Conservation (phyloP, 139 green algal genomes). For the Chlamydomonas sphaeroides region DNA sequence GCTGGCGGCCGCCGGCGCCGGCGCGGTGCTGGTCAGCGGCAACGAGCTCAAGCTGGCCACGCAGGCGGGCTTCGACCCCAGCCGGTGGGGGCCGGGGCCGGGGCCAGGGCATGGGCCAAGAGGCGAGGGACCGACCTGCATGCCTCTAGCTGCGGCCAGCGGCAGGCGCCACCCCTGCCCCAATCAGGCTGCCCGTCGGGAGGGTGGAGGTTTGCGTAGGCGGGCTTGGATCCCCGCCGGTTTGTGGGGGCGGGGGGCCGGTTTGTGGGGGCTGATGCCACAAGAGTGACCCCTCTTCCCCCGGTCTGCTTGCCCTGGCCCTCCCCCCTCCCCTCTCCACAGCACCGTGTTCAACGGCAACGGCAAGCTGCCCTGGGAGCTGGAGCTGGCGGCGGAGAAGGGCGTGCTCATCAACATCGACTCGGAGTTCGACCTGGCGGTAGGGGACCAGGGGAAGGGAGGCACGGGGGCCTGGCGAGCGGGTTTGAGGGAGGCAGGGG, state of each 20-base stretch:
- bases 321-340: not conserved
- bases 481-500: too few species aligned
- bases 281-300: too few species aligned
- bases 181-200: too few species aligned
- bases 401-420: constrained; percentile 96
- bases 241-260: too few species aligned
- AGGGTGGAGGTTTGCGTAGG: too few species aligned
- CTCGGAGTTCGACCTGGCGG: constrained; percentile 95
- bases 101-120: too few species aligned
- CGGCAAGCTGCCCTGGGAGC: constrained; percentile 94
- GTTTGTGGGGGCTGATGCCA: too few species aligned
- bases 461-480: constrained; percentile 29
- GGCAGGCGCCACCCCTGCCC: too few species aligned
- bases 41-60: constrained; percentile 94
- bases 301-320: too few species aligned
- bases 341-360: constrained; percentile 91
- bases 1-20: constrained; percentile 69
- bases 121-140: not conserved
- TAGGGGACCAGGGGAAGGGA: constrained; percentile 40
- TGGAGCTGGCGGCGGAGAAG: constrained; percentile 86
- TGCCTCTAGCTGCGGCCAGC: too few species aligned
- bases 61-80: constrained; percentile 91
- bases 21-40: constrained; percentile 94
- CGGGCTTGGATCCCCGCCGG: too few species aligned
- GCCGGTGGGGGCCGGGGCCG: constrained; percentile 55